Evolutionary conservation across 768 basidiomycete genomes (phyloP).

Genomic region (Russula olivacea): DNA sequence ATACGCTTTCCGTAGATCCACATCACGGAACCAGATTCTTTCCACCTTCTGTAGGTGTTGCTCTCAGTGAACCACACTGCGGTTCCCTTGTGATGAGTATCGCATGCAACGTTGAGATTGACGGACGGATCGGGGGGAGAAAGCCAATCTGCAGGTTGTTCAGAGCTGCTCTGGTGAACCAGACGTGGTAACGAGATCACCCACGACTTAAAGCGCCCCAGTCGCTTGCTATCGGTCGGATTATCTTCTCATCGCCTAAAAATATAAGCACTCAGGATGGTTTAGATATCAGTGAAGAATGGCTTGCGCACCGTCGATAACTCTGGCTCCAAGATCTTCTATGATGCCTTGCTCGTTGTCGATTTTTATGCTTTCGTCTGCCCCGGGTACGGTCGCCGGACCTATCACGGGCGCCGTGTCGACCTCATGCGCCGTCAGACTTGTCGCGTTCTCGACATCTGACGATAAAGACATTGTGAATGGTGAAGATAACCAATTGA

Average conservation of each 20-base stretch:
- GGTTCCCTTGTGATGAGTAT: not conserved
- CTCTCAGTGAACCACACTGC: not conserved
- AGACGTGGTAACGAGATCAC: not conserved
- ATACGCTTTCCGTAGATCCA: constrained; percentile 1
- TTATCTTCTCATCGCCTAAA: not conserved
- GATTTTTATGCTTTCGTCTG: not conserved
- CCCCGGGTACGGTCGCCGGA: no score
- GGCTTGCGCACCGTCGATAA: not conserved
- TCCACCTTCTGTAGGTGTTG: not conserved
- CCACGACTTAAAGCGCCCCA: not conserved
- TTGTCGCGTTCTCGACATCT: not conserved
- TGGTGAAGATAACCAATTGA: not conserved
- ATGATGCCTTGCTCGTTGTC: not conserved
- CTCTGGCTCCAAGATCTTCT: not conserved
- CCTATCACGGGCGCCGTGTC: not conserved
- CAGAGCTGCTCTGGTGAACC: no score
- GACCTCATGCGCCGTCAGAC: not conserved
- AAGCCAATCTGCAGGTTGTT: not conserved
- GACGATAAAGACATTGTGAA: no score
- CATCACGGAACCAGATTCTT: not conserved
- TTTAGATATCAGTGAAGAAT: not conserved
- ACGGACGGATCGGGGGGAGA: not conserved
- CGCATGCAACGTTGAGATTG: not conserved
- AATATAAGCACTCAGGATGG: not conserved
- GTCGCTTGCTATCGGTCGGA: not conserved